Evolutionary conservation across 2,329 filamentous ascomycete species (phyloP).

Genomic region (Xylariales sp.): DNA sequence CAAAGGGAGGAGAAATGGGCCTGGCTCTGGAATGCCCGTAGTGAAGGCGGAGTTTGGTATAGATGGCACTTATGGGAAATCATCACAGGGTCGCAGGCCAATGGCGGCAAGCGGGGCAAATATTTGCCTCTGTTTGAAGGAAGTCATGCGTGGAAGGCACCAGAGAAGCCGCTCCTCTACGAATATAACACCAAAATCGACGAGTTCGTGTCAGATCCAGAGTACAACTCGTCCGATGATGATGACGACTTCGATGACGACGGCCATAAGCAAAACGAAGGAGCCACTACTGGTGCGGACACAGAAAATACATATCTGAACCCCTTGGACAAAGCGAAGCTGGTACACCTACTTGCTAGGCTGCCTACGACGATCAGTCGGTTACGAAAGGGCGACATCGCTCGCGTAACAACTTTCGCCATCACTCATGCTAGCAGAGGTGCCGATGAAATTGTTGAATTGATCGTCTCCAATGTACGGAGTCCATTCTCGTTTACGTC

Average conservation of each 20-base stretch:
- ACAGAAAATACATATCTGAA: constrained; percentile 66
- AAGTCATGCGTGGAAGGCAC: constrained; percentile 71
- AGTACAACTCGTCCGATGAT: constrained; percentile 84
- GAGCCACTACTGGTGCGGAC: constrained; percentile 19
- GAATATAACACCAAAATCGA: constrained; percentile 75
- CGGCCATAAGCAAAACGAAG: constrained; percentile 36
- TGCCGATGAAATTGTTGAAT: constrained; percentile 85
- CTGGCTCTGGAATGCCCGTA: constrained; percentile 87
- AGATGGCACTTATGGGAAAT: constrained; percentile 88
- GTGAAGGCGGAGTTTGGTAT: constrained; percentile 80
- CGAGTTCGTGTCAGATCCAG: constrained; percentile 77
- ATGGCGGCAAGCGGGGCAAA: constrained; percentile 38
- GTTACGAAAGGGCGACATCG: constrained; percentile 80
- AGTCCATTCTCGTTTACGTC: constrained; percentile 70
- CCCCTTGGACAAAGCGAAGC: constrained; percentile 77
- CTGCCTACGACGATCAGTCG: constrained; percentile 72
- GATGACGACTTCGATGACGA: constrained; percentile 67
- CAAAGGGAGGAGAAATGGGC: constrained; percentile 87
- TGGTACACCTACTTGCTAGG: constrained; percentile 78
- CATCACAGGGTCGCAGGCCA: constrained; percentile 58
- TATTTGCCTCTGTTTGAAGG: constrained; percentile 70
- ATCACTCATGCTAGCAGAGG: constrained; percentile 82
- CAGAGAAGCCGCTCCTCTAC: constrained; percentile 68
- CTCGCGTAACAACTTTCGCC: constrained; percentile 80
- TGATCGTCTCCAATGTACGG: constrained; percentile 78